Evolutionary conservation across 495 filamentous ascomycete species (phyloP).

Genomic region (Xylaria intraflava): DNA sequence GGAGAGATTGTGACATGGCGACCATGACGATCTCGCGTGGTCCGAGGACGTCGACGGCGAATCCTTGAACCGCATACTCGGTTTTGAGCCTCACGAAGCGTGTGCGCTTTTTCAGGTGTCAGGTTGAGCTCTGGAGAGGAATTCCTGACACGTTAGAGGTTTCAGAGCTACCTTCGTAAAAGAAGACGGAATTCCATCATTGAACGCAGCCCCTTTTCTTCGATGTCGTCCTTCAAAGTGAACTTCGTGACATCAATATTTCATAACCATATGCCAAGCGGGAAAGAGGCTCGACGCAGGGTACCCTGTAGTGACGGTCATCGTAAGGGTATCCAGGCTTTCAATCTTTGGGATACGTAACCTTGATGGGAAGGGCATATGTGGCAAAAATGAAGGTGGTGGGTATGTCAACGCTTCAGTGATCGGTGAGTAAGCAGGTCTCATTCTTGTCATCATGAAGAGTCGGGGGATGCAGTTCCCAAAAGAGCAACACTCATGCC

Average conservation of each 20-base stretch:
- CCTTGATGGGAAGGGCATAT: neutral
- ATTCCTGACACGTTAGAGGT: neutral
- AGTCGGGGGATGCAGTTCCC: neutral
- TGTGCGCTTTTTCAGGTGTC: too few species aligned
- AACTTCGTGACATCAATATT: neutral
- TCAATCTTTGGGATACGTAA: neutral
- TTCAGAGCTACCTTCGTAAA: neutral
- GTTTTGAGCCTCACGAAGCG: too few species aligned
- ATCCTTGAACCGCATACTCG: neutral
- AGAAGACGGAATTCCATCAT: neutral
- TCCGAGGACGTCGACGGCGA: neutral
- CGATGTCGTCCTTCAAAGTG: neutral
- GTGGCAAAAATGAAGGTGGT: neutral
- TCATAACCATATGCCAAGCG: neutral
- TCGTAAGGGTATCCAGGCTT: too few species aligned
- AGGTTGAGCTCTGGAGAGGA: neutral
- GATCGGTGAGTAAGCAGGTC: neutral
- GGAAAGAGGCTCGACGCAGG: too few species aligned
- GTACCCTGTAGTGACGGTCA: too few species aligned
- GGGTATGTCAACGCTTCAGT: neutral
- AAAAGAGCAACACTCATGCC: too few species aligned
- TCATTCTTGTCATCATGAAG: neutral
- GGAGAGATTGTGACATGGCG: neutral
- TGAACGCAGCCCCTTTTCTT: neutral
- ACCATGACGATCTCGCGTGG: neutral